Evolutionary conservation across 1,284 basidiomycete genomes (phyloP), one percentile per base, ranked within the genome.

Genomic region (Volvariella surrecta): DNA sequence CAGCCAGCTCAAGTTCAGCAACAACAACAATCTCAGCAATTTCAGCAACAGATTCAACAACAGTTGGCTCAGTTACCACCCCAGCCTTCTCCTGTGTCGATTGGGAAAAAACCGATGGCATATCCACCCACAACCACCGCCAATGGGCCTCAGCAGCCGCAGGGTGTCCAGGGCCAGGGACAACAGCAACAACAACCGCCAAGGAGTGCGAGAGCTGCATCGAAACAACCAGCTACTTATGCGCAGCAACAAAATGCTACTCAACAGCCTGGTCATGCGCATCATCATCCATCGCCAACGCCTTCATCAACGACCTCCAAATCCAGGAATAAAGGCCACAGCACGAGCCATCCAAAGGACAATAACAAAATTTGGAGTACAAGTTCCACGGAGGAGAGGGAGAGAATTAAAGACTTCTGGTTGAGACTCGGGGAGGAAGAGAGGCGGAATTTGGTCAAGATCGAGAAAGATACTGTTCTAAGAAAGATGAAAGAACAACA

Each of bases 401-500:
- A 97, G 61, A 81, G 89, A 52, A 98, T 99, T 66, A 93, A 94
- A 61, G 87, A 93, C 58, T 99, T 98, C 66, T 99, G 95, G 95
- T 79, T 97, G 19, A 82, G 77, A 4, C 74, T 99, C 8, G 78
- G 78, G 39, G 90, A 97, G 66, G 79, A 85, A 42, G 93, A 98
- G 60, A 79, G 96, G 35, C 71, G 89, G 52, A 85, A 82, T 62
- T 76, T 99, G 46, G 89, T 99, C 59, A 88, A 90, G 70, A 81
- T 97, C 54, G 95, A 99, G 72, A 97, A 98, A 69, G 92, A 98
- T 61, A 90, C 90, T 11, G 94, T 99, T 20, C 68, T 98, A 49
- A 81, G 79, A 62, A 97, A 96, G 79, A 98, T 99, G 92, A 97
- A 97, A 73, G 95, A 96, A 64, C 92, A 96, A 72, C 93, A 96